Evolutionary conservation across 169 alveolate genomes (phyloP), one percentile per base, ranked within the genome.

Genomic region (Cryptosporidium meleagridis): DNA sequence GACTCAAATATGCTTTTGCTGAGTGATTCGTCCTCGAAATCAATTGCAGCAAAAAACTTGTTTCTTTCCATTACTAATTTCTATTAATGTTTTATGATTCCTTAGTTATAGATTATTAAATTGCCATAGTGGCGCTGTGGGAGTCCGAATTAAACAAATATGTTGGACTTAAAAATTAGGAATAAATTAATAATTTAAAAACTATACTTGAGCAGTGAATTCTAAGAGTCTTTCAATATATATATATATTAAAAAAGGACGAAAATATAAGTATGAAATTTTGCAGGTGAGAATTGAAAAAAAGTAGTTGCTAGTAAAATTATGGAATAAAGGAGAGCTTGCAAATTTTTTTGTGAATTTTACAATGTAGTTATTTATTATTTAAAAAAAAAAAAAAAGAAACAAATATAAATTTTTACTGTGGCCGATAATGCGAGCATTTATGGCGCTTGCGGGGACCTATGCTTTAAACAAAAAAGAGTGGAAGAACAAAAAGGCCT

Each of bases 21-120:
- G 35, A 75, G 70, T n/a, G 39, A 21, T 16, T 75, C 35, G 21
- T 75, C 86, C 6, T 75, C 70, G 23, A 75, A 55, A 44, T 58
- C 73, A 12, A 75, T 35, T 12, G 71, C 70, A 55, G 70, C 71
- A 37, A 75, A 35, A 26, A 58, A 75, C 23, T 75, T 59, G 21
- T 75, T 75, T 75, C 58, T 31, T 14, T 39, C 69, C 68, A 41
- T 51, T 12, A 23, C 67, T 23, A 55, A 16, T n/a, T 55, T 55
- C 26, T 9, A 23, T n/a, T 21, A 48, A 48, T 48, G 14, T 48
- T 9, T 12, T 14, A 48, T 48, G 21, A 5, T 5, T 48, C 55
- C 23, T 14, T n/a, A 48, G 23, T 14, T 14, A 48, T 14, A 48
- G 55, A 9, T 48, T 3, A 48, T 48, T 48, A 48, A 48, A 48